These are phyloP conservation scores for Gaultheria prostrata DNA, from an alignment of 148 eudicot genomes.

Conservation along the genomic window DNA sequence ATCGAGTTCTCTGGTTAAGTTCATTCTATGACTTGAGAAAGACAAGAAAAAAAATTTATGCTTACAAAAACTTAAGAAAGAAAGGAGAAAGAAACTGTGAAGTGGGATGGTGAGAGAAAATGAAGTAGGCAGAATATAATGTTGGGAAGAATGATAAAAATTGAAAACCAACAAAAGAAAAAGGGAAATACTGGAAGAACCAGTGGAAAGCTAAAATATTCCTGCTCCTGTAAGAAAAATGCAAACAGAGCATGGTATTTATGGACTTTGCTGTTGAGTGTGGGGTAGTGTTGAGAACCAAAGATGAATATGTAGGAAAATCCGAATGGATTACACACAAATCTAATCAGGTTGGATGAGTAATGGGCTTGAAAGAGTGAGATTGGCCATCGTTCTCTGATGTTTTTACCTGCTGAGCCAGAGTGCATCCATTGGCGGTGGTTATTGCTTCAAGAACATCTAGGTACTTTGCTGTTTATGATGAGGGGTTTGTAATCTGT, in stretches of 20 bases:
- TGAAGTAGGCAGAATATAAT: not conserved
- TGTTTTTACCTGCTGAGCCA: conserved; percentile 1
- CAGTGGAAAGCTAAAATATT: not conserved
- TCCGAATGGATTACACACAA: not conserved
- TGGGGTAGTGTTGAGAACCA: not conserved
- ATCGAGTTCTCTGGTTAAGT: not conserved
- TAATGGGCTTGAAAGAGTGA: not conserved
- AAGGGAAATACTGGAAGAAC: not conserved
- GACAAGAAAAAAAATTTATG: not conserved
- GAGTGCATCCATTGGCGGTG: conserved; percentile 12
- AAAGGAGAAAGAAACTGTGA: not conserved
- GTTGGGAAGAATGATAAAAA: not conserved
- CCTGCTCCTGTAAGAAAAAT: not conserved
- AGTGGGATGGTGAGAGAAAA: not conserved
- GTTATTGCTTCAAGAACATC: not conserved
- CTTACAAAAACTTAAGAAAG: not conserved
- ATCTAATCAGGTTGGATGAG: conserved; percentile 1
- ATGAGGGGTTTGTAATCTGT: conserved; percentile 13
- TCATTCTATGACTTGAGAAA: not conserved
- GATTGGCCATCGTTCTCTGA: conserved; percentile 11
- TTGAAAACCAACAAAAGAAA: not conserved
- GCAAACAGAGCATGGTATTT: not conserved
- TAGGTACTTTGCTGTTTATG: conserved; percentile 14
- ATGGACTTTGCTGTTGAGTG: not conserved
- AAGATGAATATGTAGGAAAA: not conserved